These are phyloP conservation scores for Cairneyella variabilis DNA, from an alignment of 495 filamentous ascomycete genomes.

Conservation along the genomic window DNA sequence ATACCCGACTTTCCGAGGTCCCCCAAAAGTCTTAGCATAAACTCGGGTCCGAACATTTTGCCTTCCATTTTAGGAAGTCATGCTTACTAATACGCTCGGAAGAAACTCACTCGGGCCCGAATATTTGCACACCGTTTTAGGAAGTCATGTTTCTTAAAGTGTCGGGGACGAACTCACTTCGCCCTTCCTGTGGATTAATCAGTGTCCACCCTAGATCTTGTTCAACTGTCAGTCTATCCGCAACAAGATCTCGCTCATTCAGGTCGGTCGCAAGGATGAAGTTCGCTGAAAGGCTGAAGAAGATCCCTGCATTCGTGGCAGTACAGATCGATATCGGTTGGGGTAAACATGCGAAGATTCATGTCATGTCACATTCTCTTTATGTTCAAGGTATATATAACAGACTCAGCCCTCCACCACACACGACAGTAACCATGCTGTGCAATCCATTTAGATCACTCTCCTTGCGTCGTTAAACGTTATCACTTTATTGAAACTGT, in stretches of 20 bases:
- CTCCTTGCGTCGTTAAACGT: background rate
- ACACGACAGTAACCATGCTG: too few relatives aligned
- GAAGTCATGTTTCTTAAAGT: background rate
- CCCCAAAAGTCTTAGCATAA: background rate
- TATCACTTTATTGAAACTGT: background rate
- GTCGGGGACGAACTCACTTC: background rate
- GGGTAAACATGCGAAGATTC: background rate
- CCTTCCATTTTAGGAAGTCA: too few relatives aligned
- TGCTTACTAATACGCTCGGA: too few relatives aligned
- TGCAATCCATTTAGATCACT: background rate
- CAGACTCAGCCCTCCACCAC: background rate
- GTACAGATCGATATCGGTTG: background rate
- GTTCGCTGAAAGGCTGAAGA: background rate
- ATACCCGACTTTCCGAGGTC: background rate
- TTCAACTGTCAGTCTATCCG: background rate
- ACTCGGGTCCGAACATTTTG: background rate
- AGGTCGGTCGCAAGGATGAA: background rate
- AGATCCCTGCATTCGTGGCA: background rate
- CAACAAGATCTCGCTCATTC: background rate
- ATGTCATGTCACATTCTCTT: background rate
- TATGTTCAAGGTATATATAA: background rate
- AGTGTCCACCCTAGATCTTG: background rate
- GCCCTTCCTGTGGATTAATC: background rate
- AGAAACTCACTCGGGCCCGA: too few relatives aligned
- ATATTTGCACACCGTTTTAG: background rate